Base-by-base conservation (phyloP, 345 rosid genomes). In the Salix brachista region DNA sequence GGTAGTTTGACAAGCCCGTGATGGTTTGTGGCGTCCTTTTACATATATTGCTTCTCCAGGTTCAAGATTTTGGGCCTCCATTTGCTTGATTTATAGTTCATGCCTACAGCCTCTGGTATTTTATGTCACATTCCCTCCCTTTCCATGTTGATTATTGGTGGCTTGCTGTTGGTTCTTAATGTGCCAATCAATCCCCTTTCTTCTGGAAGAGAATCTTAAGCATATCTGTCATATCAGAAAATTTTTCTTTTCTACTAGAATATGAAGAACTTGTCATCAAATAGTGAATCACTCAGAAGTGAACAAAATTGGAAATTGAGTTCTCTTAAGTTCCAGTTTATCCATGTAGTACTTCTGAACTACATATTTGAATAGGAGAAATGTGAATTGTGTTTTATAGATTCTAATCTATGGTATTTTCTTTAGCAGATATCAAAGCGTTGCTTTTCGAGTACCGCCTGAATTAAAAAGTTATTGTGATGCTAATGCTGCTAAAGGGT, bases 401-500 rank as follows among this genome's bases (percentile, higher is more conserved):
- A 75, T 69, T 65, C 74, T 80, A 67, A 73, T 54, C 30, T 42
- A 19, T 70, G 18, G 8, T 76, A 44, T 65, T 79, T 79, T 28
- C 56, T 50, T 78, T 82, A 41, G 19, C 93, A 95, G 98, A 82
- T 93, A 86, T 83, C 99, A 95, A 82, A 90, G 97, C 80, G 86
- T 89, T 71, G 98, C 90, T 79, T 95, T 93, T 82, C 93, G 98
- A 85, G 90, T 91, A 37, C 97, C 97, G 60, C 94, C 90, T 67
- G 81, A 81, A 69, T 80, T 95, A 78, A 82, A 90, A 83, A 86
- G 89, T 80, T 88, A 84, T 79, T 82, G 85, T 75, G 94, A 89
- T 79, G 83, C 89, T 69, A 77, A 81, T 52, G 76, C 84, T 60
- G 81, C 83, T 75, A 84, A 83, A 44, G 77, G 86, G 98, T 91